Conservation (phyloP, 2,329 filamentous ascomycete genomes). For the Calonectria pseudoturangicola region DNA sequence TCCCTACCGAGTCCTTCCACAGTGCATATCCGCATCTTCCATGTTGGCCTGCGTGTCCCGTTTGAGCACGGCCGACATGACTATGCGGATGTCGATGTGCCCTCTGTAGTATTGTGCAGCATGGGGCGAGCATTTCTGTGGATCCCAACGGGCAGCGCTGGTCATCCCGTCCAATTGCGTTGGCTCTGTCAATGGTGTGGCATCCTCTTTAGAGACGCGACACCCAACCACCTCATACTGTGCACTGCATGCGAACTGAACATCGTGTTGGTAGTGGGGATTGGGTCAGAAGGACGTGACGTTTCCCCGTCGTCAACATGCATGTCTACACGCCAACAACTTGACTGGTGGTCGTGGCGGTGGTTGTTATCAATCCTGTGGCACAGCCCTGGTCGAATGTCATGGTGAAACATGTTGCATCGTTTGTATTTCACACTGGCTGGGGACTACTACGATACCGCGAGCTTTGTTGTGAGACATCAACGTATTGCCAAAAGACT, state of each 20-base stretch:
- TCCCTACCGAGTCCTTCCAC: slow-evolving; percentile 55
- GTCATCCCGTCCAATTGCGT: slow-evolving; percentile 15
- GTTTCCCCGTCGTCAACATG: slow-evolving; percentile 22
- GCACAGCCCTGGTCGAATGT: slow-evolving; percentile 29
- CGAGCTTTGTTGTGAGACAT: slow-evolving; percentile 1
- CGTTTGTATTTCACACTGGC: slow-evolving; percentile 22
- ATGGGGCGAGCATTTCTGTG: slow-evolving; percentile 37
- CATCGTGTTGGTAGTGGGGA: slow-evolving; percentile 30
- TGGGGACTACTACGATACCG: slow-evolving; percentile 26
- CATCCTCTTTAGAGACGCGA: slow-evolving; percentile 18
- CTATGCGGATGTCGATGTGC: slow-evolving; percentile 29
- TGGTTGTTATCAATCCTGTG: slow-evolving; percentile 13
- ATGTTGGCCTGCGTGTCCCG: slow-evolving; percentile 28
- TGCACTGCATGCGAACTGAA: slow-evolving; percentile 34
- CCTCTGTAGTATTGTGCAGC: slow-evolving; percentile 34
- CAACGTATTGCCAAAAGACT: background rate
- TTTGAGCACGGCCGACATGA: slow-evolving; percentile 21
- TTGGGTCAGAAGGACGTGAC: slow-evolving; percentile 4
- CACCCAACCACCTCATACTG: slow-evolving; percentile 27
- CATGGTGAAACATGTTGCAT: slow-evolving; percentile 35
- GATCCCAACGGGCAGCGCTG: slow-evolving; percentile 24
- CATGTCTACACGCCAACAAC: slow-evolving; percentile 19
- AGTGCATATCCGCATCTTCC: slow-evolving; percentile 38
- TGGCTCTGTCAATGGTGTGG: background rate
- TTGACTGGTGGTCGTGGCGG: slow-evolving; percentile 19